A percentile compares a stretch with the other conserved stretches of the same genome.
Conservation (phyloP, 345 rosid genomes). For the Gossypium raimondii region DNA sequence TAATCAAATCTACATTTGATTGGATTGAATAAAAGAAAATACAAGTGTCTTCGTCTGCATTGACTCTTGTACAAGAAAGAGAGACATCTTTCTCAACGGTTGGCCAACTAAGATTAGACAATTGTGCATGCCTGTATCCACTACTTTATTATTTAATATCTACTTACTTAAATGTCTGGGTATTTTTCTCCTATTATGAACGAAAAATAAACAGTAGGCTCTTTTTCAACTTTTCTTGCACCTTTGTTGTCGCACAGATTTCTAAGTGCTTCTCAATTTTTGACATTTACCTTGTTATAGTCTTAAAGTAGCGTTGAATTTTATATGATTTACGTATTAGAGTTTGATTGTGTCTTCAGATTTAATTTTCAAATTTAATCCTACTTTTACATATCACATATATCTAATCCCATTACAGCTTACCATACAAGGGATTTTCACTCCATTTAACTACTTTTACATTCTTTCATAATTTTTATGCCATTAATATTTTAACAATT, state of each 20-base stretch:
- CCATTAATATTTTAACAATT: too few species aligned
- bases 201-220: too few species aligned
- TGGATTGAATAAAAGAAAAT: slow-evolving; percentile 15
- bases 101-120: slow-evolving; percentile 40
- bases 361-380: too few species aligned
- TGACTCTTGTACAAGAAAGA: slow-evolving; percentile 31
- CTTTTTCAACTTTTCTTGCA: too few species aligned
- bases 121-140: slow-evolving; percentile 19
- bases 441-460: too few species aligned
- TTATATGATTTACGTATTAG: not conserved
- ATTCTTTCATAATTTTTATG: too few species aligned
- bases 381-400: too few species aligned
- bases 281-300: not conserved
- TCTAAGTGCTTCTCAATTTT: not conserved
- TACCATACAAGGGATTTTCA: too few species aligned
- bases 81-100: slow-evolving; percentile 32
- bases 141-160: not conserved
- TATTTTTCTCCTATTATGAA: too few species aligned
- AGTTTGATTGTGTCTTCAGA: not conserved
- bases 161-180: too few species aligned
- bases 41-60: slow-evolving; percentile 30
- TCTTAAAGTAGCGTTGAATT: not conserved
- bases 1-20: slow-evolving; percentile 11
- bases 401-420: too few species aligned
- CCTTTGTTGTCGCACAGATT: not conserved